Conservation (phyloP, 495 filamentous ascomycete genomes). For the Podospora bellae-mahoneyi region DNA sequence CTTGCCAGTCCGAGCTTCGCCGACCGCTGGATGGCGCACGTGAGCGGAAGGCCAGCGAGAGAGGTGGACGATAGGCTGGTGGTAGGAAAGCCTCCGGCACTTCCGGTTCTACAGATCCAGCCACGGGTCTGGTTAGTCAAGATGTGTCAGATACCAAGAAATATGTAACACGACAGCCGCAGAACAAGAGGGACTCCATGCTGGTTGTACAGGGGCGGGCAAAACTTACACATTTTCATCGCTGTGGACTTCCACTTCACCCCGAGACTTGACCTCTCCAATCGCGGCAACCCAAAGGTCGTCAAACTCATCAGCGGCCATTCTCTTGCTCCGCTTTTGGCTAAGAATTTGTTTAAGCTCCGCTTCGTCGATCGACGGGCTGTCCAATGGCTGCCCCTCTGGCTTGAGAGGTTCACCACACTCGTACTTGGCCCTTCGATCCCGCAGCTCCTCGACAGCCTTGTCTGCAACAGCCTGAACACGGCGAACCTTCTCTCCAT, state of each 20-base stretch:
- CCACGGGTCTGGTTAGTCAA: conserved; percentile 74
- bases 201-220: neutral
- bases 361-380: conserved; percentile 66
- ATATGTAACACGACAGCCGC: conserved; percentile 7
- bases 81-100: conserved; percentile 56
- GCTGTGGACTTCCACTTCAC: conserved; percentile 70
- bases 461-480: conserved; percentile 84
- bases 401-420: conserved; percentile 72
- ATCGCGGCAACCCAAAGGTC: conserved; percentile 85
- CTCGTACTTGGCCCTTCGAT: conserved; percentile 82
- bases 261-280: conserved; percentile 74
- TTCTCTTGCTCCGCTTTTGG: conserved; percentile 68
- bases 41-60: conserved; percentile 82
- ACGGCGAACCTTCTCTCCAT: conserved; percentile 83
- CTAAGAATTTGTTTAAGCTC: conserved; percentile 71
- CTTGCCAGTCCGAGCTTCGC: conserved; percentile 86
- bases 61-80: conserved; percentile 64
- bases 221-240: conserved; percentile 59
- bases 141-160: conserved; percentile 35
- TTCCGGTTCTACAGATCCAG: conserved; percentile 65
- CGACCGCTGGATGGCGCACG: conserved; percentile 83
- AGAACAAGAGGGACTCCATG: neutral
- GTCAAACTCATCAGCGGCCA: conserved; percentile 86
- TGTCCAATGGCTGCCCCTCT: conserved; percentile 54
- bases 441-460: conserved; percentile 81